Base-by-base conservation (phyloP, 371 early-diverging fungal species). In the Mucor mucedo region DNA sequence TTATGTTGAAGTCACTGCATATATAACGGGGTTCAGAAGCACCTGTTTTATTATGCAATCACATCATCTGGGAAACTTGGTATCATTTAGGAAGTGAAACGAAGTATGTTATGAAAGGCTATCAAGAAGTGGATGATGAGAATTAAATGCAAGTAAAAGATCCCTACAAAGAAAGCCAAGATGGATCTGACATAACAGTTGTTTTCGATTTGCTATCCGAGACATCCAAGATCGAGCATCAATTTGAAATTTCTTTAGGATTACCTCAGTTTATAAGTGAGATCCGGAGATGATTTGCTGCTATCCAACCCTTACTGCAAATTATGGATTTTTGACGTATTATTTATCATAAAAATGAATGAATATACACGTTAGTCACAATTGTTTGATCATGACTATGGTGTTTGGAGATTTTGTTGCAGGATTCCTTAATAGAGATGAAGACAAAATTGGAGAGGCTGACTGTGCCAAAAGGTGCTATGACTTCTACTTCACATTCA, bases 141-240 rank as follows among this genome's bases (percentile, higher is more conserved):
- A 64, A 60, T 14, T 33, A 44, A 11, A 54, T 45, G 28, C 39
- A 79, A 65, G 62, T 77, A 60, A 65, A 55, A 21, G 32, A 77
- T 8, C 82, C 80, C 1, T 93, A 92, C 71, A 77, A 81, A 58
- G 92, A 92, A 92, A 84, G 75, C 4, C 93, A 93, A 57, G 86
- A 90, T 2, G 77, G 78, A 3, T 66, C 76, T 3, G 92, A 92
- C 44, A 78, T 93, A 35, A 90, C 91, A 0, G 58, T 92, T 7
- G 77, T 82, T 47, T 82, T 91, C 38, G 65, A 78, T 2, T 69
- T 93, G 8, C 89, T 89, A 0, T 57, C 48, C 5, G 68, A 73
- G 11, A 82, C 87, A 28, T 70, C 76, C 10, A 82, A 84, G 21
- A 16, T 66, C 73, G 3, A 85, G 85, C 44, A 71, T 93, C 52